Percentiles rank a stretch among this genome's conserved stretches.
Evolutionary conservation across 306 rosid genomes (phyloP).

Genomic region (Castanea sativa): DNA sequence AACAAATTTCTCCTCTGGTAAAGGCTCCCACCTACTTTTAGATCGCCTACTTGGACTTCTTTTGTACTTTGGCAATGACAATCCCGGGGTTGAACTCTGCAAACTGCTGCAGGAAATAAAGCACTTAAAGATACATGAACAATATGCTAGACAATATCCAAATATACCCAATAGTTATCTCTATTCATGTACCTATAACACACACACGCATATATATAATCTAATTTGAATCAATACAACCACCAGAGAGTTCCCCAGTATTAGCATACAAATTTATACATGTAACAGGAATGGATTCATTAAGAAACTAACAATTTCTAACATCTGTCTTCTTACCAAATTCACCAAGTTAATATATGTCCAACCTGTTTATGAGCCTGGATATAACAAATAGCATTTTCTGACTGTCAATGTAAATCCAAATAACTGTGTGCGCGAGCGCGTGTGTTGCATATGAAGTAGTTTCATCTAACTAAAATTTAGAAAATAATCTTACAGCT

Average conservation of each 20-base stretch:
- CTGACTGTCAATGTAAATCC: too few relatives aligned
- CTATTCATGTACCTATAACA: neutral
- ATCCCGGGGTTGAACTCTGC: slow-evolving; percentile 39
- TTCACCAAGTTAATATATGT: neutral
- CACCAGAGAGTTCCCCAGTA: neutral
- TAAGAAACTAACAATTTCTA: neutral
- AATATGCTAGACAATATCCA: neutral
- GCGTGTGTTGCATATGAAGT: too few relatives aligned
- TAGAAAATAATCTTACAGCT: too few relatives aligned
- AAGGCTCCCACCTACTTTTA: slow-evolving; percentile 98
- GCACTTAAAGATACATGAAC: neutral
- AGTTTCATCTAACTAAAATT: too few relatives aligned
- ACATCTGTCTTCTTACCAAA: neutral
- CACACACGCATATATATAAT: neutral
- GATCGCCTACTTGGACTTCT: slow-evolving; percentile 78
- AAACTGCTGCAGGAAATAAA: slow-evolving; percentile 44
- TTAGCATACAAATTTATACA: neutral
- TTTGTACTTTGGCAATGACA: slow-evolving; percentile 54
- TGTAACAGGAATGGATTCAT: neutral
- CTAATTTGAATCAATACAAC: neutral
- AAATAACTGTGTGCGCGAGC: too few relatives aligned
- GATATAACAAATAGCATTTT: neutral
- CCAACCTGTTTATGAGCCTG: neutral
- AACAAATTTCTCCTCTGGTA: slow-evolving; percentile 73
- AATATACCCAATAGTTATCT: neutral